Conservation (phyloP, 78 protist species). For the Pigoraptor vietnamica region DNA sequence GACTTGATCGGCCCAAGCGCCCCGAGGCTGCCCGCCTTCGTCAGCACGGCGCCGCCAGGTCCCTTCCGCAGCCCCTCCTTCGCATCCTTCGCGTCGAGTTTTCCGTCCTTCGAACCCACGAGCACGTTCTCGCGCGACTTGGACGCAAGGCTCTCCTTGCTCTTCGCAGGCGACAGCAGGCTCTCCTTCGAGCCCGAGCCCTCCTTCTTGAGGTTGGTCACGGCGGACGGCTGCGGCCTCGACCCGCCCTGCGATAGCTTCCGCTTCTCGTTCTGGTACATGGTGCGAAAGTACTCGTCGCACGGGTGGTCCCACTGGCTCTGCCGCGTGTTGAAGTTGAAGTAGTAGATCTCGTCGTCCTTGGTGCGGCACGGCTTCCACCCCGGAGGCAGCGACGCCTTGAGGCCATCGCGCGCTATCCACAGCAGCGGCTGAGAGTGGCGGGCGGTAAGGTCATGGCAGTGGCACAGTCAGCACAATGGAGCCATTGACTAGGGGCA, state of each 20-base stretch:
- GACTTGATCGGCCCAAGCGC: not conserved
- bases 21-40: not conserved
- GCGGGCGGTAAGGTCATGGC: not conserved
- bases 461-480: not conserved
- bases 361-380: constrained; percentile 21
- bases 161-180: not conserved
- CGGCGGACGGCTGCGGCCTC: not conserved
- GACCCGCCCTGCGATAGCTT: constrained; percentile 4
- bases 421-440: constrained; percentile 7
- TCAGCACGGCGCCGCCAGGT: not conserved
- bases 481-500: not conserved
- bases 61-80: not conserved
- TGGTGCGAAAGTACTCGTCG: constrained; percentile 11
- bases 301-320: constrained; percentile 45
- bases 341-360: constrained; percentile 16
- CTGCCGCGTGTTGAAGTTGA: constrained; percentile 8
- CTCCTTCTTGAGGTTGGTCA: not conserved
- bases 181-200: not conserved
- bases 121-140: not conserved
- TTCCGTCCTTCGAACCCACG: not conserved
- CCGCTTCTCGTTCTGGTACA: constrained; percentile 14
- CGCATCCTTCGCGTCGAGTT: not conserved
- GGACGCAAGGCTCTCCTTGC: not conserved
- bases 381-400: constrained; percentile 13
- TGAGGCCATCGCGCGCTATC: constrained; percentile 31